Percentiles rank a stretch among this genome's conserved stretches.
Evolutionary conservation across 2,329 filamentous ascomycete genomes (phyloP).

Genomic region (Aspergillus sp.): DNA sequence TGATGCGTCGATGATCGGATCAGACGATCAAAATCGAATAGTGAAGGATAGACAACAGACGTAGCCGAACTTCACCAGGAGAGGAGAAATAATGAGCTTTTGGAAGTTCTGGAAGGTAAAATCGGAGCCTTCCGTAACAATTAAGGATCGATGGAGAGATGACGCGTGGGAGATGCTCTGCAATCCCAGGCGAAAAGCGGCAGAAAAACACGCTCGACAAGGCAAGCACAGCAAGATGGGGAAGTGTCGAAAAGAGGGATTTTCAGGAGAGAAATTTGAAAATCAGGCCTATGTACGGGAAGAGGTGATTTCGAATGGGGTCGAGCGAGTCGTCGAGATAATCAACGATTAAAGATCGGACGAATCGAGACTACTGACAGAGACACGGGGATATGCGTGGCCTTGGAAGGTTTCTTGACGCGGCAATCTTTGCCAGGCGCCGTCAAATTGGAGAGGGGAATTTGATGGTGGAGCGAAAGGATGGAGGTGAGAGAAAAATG

Average conservation of each 20-base stretch:
- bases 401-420: conserved; percentile 18
- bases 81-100: conserved; percentile 14
- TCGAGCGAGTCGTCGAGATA: background rate
- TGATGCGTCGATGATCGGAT: background rate
- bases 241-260: conserved; percentile 5
- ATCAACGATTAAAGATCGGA: background rate
- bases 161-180: conserved; percentile 29
- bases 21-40: conserved; percentile 2
- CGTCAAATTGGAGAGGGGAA: background rate
- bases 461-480: background rate
- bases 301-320: background rate
- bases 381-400: conserved; percentile 12
- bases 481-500: conserved; percentile 10
- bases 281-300: background rate
- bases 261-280: background rate
- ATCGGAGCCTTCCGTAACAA: background rate
- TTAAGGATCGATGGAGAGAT: conserved; percentile 6
- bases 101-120: conserved; percentile 2
- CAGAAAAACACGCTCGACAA: conserved; percentile 11
- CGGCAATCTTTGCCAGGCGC: background rate
- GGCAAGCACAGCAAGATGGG: conserved; percentile 13
- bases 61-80: conserved; percentile 15
- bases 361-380: conserved; percentile 4
- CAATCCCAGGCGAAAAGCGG: conserved; percentile 20
- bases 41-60: conserved; percentile 16